Percentiles rank a stretch among this genome's conserved stretches.
Evolutionary conservation across 2,329 filamentous ascomycete species (phyloP).

Genomic region (Microdochium bolleyi): DNA sequence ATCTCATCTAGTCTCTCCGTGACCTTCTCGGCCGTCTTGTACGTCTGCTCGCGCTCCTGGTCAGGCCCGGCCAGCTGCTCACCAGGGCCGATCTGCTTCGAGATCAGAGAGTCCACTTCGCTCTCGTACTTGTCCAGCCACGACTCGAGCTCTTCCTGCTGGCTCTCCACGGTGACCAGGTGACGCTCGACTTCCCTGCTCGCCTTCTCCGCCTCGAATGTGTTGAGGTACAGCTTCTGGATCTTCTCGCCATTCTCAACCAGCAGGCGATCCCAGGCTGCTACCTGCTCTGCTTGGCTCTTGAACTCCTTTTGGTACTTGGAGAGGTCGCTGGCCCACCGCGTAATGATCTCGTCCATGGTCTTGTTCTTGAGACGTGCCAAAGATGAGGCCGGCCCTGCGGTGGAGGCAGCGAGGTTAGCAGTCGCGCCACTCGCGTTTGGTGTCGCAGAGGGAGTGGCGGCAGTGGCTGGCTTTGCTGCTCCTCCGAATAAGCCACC

Average conservation of each 20-base stretch:
- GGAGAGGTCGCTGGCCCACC: conserved; percentile 90
- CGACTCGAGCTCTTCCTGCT: conserved; percentile 81
- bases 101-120: conserved; percentile 84
- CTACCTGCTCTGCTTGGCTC: conserved; percentile 77
- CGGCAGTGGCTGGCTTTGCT: conserved; percentile 21
- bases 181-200: conserved; percentile 92
- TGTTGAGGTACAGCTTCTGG: conserved; percentile 83
- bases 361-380: conserved; percentile 96
- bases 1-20: conserved; percentile 88
- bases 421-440: conserved; percentile 12
- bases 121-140: conserved; percentile 89
- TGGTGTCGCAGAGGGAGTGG: conserved; percentile 17
- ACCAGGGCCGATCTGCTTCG: conserved; percentile 65
- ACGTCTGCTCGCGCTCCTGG: conserved; percentile 90
- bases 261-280: conserved; percentile 83
- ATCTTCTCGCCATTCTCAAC: conserved; percentile 95
- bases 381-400: conserved; percentile 74
- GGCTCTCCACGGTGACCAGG: conserved; percentile 78
- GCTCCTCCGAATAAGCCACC: conserved; percentile 19
- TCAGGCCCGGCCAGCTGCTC: conserved; percentile 81
- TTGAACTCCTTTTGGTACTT: conserved; percentile 98
- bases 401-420: conserved; percentile 63
- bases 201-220: conserved; percentile 87
- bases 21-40: conserved; percentile 90
- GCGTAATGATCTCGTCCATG: conserved; percentile 97